A percentile compares a stretch with the other conserved stretches of the same genome.
phyloP scores from a whole-genome alignment of 306 rosid species.

The Vicia villosa region DNA sequence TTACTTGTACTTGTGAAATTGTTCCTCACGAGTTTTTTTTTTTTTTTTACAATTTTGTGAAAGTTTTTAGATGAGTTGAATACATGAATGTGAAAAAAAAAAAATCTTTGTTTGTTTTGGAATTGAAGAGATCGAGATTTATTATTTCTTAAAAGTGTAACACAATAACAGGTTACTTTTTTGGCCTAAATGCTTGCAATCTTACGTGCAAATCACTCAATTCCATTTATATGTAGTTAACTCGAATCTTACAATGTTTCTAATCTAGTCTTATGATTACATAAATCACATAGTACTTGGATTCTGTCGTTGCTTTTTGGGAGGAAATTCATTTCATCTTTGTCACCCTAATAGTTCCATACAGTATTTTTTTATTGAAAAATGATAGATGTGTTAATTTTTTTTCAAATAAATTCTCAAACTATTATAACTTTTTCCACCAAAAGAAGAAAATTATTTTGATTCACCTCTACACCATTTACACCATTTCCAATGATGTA shows the following conservation, averaged over 20 bases:
- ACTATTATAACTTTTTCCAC: no score
- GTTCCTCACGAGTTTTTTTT: not conserved
- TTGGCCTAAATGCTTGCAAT: not conserved
- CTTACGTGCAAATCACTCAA: conserved; percentile 31
- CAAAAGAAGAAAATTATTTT: no score
- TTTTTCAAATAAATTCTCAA: no score
- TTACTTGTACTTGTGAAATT: not conserved
- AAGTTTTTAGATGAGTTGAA: no score
- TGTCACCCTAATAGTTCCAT: not conserved
- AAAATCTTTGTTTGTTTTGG: no score
- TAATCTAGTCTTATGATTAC: conserved; percentile 1
- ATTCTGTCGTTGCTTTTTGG: not conserved
- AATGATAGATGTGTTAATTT: no score
- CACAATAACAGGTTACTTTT: conserved; percentile 8
- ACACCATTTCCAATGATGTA: no score
- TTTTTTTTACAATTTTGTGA: not conserved
- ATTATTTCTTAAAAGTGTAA: conserved; percentile 8
- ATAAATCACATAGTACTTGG: not conserved
- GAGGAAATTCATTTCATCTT: not conserved
- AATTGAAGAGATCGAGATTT: not conserved
- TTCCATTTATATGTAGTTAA: conserved; percentile 2
- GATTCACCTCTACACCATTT: no score
- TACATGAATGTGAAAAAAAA: no score
- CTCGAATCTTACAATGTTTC: not conserved
- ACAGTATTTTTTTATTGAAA: no score